Conservation (phyloP, 2,329 filamentous ascomycete genomes). For the Gaeumannomyces tritici region DNA sequence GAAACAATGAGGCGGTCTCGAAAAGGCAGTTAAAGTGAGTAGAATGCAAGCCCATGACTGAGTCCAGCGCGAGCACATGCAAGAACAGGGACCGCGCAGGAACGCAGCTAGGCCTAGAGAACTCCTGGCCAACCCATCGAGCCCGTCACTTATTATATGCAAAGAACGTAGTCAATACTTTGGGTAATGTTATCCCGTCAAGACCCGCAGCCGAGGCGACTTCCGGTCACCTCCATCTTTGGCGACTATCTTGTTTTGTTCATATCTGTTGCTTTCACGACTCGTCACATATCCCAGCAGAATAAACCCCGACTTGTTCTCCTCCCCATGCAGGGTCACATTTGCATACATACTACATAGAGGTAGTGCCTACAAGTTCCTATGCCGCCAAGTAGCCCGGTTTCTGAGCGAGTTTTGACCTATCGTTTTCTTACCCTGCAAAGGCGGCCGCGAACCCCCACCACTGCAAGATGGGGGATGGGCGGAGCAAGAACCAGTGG, state of each 20-base stretch:
- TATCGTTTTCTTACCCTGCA: too few relatives aligned
- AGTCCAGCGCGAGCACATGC: background rate
- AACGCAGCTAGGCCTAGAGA: background rate
- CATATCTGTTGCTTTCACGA: background rate
- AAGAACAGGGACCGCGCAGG: background rate
- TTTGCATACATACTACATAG: too few relatives aligned
- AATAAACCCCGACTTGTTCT: background rate
- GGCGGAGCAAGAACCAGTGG: background rate
- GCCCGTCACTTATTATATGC: too few relatives aligned
- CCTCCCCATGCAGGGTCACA: too few relatives aligned
- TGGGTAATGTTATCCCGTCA: too few relatives aligned
- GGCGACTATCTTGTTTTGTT: background rate
- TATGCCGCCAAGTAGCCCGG: too few relatives aligned
- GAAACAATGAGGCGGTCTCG: background rate
- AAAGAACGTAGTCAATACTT: background rate
- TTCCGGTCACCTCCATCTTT: background rate
- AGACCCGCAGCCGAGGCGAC: background rate
- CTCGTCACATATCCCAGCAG: background rate
- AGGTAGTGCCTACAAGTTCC: background rate
- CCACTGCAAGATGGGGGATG: too few relatives aligned
- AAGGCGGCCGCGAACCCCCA: too few relatives aligned
- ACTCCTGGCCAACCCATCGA: too few relatives aligned
- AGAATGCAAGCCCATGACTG: background rate
- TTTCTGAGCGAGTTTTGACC: background rate
- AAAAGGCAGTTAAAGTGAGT: background rate